Percentiles rank a stretch among this genome's conserved stretches.
These are phyloP conservation scores for Aureobasidium leucospermi DNA, from an alignment of 2,329 filamentous ascomycete genomes.

Conservation along the genomic window DNA sequence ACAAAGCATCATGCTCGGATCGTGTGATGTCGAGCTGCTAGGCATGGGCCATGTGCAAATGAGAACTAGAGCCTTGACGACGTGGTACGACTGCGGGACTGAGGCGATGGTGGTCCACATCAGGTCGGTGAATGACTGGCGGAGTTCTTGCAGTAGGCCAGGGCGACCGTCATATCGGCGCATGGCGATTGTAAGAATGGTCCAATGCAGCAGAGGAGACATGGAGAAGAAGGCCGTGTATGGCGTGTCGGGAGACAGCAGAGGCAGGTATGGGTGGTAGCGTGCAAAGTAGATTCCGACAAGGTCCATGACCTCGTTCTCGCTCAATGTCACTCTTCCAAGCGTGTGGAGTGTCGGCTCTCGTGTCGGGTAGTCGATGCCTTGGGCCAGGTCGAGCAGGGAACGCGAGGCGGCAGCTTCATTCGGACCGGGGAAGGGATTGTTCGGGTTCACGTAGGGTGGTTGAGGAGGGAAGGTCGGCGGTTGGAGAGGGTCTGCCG, in stretches of 20 bases:
- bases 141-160: slow-evolving; percentile 58
- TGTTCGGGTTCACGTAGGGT: slow-evolving; percentile 13
- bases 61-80: slow-evolving; percentile 73
- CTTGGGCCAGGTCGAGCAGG: slow-evolving; percentile 32
- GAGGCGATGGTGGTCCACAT: slow-evolving; percentile 72
- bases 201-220: slow-evolving; percentile 79
- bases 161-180: slow-evolving; percentile 60
- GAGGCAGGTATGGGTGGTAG: slow-evolving; percentile 72
- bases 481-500: neutral
- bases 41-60: slow-evolving; percentile 77
- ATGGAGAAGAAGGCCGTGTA: slow-evolving; percentile 61
- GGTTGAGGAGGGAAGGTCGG: neutral
- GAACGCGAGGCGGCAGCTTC: slow-evolving; percentile 32
- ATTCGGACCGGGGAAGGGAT: slow-evolving; percentile 27
- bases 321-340: slow-evolving; percentile 39
- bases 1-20: slow-evolving; percentile 73
- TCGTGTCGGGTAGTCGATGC: slow-evolving; percentile 43
- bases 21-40: slow-evolving; percentile 70
- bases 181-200: slow-evolving; percentile 67
- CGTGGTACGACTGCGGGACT: slow-evolving; percentile 70
- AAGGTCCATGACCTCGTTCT: slow-evolving; percentile 44
- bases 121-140: slow-evolving; percentile 58
- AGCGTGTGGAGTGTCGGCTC: slow-evolving; percentile 53
- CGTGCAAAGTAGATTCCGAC: slow-evolving; percentile 68
- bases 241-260: slow-evolving; percentile 60